phyloP scores from a whole-genome alignment of 306 rosid species.

The Lithocarpus polystachyus region DNA sequence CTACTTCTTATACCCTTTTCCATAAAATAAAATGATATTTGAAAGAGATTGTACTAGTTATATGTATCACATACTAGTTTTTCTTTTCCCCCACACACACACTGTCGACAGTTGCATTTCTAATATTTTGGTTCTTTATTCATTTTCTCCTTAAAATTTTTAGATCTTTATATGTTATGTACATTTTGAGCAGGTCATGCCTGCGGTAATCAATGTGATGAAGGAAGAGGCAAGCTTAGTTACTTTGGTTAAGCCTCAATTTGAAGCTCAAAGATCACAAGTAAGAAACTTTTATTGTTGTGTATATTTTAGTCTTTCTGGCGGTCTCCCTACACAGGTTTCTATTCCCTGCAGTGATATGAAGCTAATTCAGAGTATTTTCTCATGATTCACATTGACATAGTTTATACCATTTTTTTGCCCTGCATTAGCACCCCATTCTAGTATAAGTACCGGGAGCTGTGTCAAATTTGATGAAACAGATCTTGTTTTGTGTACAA shows the following conservation, averaged over 20 bases:
- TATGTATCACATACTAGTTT: neutral
- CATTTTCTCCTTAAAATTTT: neutral
- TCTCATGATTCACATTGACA: neutral
- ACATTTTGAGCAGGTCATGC: conserved; percentile 77
- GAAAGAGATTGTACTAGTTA: neutral
- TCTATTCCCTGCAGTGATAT: neutral
- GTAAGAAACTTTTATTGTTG: conserved; percentile 34
- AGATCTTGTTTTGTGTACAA: neutral
- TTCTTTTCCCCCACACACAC: neutral
- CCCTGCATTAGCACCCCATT: neutral
- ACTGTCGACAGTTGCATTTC: neutral
- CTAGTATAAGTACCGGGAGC: no score
- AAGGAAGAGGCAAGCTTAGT: conserved; percentile 76
- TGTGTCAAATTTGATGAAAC: no score
- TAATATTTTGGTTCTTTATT: neutral
- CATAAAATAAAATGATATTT: neutral
- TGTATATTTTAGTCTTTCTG: neutral
- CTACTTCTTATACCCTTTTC: no score
- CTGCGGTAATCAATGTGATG: conserved; percentile 81
- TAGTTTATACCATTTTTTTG: neutral
- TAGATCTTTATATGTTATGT: neutral
- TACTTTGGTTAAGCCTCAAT: conserved; percentile 90
- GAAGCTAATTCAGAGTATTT: neutral
- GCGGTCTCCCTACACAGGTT: neutral
- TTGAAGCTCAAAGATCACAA: conserved; percentile 88